Evolutionary conservation across 1,139 yeast species (phyloP), one percentile per base, ranked within the genome.

Genomic region (Geotrichum fermentans): DNA sequence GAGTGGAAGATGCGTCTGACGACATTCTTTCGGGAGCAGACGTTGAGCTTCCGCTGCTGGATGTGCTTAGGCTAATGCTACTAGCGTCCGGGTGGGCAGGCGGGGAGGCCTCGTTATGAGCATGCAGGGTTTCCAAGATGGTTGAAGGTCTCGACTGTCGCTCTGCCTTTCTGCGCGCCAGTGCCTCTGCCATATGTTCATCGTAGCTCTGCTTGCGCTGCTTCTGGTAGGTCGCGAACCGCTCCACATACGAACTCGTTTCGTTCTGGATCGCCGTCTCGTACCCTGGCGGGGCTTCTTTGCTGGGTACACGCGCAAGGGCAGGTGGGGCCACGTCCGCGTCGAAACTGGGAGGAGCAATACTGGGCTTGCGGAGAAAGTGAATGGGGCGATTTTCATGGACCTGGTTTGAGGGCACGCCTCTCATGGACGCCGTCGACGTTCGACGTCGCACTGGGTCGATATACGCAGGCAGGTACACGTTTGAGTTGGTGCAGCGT

Each of bases 331-430:
- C 62, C 2, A 57, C 55, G 40, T 66, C 72, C 0, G 68, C 72
- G 18, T 64, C 71, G 51, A 72, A 72, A 11, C 75, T 72, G 1
- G 75, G 75, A 10, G 76, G 76, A 14, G 70, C 73, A 8, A 67
- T 53, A 0, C 73, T 68, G 13, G 77, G 76, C 49, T 70, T 62
- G 7, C 76, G 64, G 22, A 72, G 56, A 34, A 70, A 61, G 53
- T 70, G 71, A 43, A 72, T 67, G 1, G 76, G 74, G 10, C 39
- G 13, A 16, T 6, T 21, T 13, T 36, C 39, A 10, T 20, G 24
- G 28, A 10, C 28, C 2, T 20, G n/a, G 14, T 17, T 28, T 4
- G 39, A 3, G 11, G 74, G 39, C 4, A 24, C 17, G 16, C 30
- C 29, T 29, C 21, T 10, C 11, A 37, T 34, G 4, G 36, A 29